A percentile compares a stretch with the other conserved stretches of the same genome.
phyloP scores from a whole-genome alignment of 2,329 filamentous ascomycete species.

The Trichoderma sp. region DNA sequence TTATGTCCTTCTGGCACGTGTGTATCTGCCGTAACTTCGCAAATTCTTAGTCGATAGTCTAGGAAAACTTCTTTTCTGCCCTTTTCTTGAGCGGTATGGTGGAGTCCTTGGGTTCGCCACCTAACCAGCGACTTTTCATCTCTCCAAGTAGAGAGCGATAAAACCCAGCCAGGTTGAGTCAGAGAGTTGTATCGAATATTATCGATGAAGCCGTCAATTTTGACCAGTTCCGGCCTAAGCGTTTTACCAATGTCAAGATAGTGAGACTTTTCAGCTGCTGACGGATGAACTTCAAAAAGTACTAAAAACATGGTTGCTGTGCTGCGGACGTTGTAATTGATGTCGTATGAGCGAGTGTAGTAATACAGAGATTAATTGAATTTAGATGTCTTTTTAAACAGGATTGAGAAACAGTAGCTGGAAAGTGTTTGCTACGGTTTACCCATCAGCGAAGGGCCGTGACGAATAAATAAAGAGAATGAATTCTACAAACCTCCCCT shows the following conservation, averaged over 20 bases:
- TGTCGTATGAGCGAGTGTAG: too few species aligned
- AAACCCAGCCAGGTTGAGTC: neutral
- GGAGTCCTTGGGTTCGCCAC: neutral
- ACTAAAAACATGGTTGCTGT: too few species aligned
- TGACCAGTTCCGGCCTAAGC: neutral
- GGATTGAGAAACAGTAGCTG: too few species aligned
- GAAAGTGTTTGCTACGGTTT: too few species aligned
- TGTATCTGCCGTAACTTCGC: neutral
- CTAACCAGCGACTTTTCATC: neutral
- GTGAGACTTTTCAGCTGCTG: neutral
- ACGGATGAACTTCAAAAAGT: neutral
- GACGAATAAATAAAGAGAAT: too few species aligned
- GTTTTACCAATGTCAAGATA: neutral
- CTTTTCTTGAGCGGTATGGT: neutral
- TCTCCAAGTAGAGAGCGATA: neutral
- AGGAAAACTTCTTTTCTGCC: neutral
- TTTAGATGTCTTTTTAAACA: too few species aligned
- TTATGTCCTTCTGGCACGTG: neutral
- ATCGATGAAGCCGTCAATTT: neutral
- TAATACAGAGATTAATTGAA: too few species aligned
- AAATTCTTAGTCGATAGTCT: neutral
- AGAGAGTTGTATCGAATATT: neutral
- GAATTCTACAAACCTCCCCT: too few species aligned
- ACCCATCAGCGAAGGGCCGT: too few species aligned
- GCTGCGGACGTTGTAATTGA: too few species aligned